Conservation (phyloP, 2,329 filamentous ascomycete genomes). For the Diplodia scrobiculata region DNA sequence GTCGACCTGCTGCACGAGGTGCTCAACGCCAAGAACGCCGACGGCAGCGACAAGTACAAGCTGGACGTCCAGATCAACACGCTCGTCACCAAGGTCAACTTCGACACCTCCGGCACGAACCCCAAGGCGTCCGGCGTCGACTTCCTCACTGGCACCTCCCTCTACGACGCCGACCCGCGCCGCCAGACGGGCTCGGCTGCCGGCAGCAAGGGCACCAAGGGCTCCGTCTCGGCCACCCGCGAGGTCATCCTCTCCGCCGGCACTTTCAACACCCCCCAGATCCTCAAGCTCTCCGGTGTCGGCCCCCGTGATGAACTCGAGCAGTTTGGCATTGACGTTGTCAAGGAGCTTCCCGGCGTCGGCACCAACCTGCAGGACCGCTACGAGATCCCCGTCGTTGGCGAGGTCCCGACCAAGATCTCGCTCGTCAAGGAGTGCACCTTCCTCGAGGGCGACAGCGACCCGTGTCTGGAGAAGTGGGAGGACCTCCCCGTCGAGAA, state of each 20-base stretch:
- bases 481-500: conserved; percentile 39
- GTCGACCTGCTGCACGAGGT: conserved; percentile 59
- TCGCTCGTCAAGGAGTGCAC: conserved; percentile 40
- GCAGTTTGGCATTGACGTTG: conserved; percentile 56
- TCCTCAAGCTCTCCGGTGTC: conserved; percentile 67
- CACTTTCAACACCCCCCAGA: conserved; percentile 65
- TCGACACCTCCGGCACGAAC: conserved; percentile 55
- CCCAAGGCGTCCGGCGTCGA: conserved; percentile 46
- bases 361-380: conserved; percentile 67
- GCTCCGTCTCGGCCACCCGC: conserved; percentile 47
- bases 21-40: conserved; percentile 39
- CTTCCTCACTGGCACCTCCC: conserved; percentile 45
- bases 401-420: conserved; percentile 46
- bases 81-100: conserved; percentile 66
- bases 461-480: conserved; percentile 47
- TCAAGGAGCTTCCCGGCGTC: conserved; percentile 63
- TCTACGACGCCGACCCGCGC: conserved; percentile 47
- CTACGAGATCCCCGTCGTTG: conserved; percentile 58
- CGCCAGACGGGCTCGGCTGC: conserved; percentile 32
- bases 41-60: conserved; percentile 53
- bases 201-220: conserved; percentile 41
- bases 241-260: conserved; percentile 55
- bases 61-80: conserved; percentile 63
- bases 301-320: conserved; percentile 59
- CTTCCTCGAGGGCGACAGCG: conserved; percentile 39